Base-by-base conservation (phyloP, 108 stramenopile species). In the Fragilaria crotonensis region DNA sequence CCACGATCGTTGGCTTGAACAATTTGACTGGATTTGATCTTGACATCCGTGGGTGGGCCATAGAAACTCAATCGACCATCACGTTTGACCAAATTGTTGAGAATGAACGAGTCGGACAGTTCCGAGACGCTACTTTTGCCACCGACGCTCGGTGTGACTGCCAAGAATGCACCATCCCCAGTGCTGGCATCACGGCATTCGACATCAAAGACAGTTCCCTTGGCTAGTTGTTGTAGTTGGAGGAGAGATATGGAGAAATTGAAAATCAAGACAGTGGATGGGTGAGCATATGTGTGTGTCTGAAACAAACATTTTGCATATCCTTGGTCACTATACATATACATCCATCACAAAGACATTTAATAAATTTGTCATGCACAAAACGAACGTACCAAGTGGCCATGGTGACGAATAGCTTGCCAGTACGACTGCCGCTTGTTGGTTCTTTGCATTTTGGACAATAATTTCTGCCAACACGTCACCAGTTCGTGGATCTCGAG, bases 11-110 rank as follows among this genome's bases (percentile, higher is more conserved):
- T n/a, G n/a, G n/a, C n/a, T n/a, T n/a, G n/a, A 36, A 71, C 7
- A 25, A 68, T 64, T 2, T 32, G 57, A 20, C 63, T 62, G 23
- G 67, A 75, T 46, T 84, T 86, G 1, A 90, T 67, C 46, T 87
- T 90, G 28, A 90, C 66, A 67, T 90, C 89, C 0, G 89, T 90
- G 25, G 89, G 89, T 33, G 79, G 73, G 1, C 89, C 89, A 52
- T 90, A 90, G 48, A 85, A 85, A 7, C 77, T 79, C 64, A 90
- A 90, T 14, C 89, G 73, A 20, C 85, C 89, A 14, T 79, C 80
- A 4, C 77, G 77, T 59, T 80, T 77, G 62, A 90, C 85, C 17
- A 90, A 53, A 3, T 74, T 31, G 5, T 73, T 59, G 30, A 81
- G 45, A 54, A 90, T 83, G 66, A 87, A 87, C 1, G 70, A 56